These are phyloP conservation scores for Fusarium metavorans DNA, from an alignment of 2,329 filamentous ascomycete genomes.

Conservation along the genomic window DNA sequence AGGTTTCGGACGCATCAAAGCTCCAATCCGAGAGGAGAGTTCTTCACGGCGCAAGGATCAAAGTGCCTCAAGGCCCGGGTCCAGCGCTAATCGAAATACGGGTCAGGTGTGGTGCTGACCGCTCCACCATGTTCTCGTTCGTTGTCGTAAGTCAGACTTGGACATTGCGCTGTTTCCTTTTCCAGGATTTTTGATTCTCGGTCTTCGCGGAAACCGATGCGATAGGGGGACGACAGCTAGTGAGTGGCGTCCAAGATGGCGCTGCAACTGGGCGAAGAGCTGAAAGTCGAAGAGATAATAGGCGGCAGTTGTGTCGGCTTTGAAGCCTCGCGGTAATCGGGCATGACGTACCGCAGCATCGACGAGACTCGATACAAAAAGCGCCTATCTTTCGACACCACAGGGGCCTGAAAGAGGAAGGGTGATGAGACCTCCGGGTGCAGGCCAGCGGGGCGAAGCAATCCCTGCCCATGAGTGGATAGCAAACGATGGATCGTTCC, in stretches of 20 bases:
- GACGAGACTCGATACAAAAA: background rate
- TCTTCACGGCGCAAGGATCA: slow-evolving; percentile 27
- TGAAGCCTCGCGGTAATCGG: background rate
- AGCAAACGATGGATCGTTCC: slow-evolving; percentile 28
- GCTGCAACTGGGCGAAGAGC: slow-evolving; percentile 2
- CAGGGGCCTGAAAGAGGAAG: background rate
- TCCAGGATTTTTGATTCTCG: slow-evolving; percentile 3
- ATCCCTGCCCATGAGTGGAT: slow-evolving; percentile 26
- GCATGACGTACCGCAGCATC: background rate
- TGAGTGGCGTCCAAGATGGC: slow-evolving; percentile 9
- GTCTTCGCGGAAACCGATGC: slow-evolving; percentile 1
- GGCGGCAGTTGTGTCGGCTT: background rate
- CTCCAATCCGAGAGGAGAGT: slow-evolving; percentile 10
- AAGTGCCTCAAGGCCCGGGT: slow-evolving; percentile 12
- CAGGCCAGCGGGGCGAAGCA: slow-evolving; percentile 4
- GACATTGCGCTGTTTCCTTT: slow-evolving; percentile 4
- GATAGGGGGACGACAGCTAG: slow-evolving; percentile 10
- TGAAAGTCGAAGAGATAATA: background rate
- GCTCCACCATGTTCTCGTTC: slow-evolving; percentile 30
- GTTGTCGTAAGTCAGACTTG: slow-evolving; percentile 17
- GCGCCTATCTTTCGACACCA: slow-evolving; percentile 3
- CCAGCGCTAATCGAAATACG: slow-evolving; percentile 32
- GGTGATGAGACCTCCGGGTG: slow-evolving; percentile 18
- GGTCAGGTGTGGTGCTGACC: slow-evolving; percentile 25
- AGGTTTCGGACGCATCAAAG: slow-evolving; percentile 31